Base-by-base conservation (phyloP, 805 yeast species). In the Saccharomycodes ludwigii region DNA sequence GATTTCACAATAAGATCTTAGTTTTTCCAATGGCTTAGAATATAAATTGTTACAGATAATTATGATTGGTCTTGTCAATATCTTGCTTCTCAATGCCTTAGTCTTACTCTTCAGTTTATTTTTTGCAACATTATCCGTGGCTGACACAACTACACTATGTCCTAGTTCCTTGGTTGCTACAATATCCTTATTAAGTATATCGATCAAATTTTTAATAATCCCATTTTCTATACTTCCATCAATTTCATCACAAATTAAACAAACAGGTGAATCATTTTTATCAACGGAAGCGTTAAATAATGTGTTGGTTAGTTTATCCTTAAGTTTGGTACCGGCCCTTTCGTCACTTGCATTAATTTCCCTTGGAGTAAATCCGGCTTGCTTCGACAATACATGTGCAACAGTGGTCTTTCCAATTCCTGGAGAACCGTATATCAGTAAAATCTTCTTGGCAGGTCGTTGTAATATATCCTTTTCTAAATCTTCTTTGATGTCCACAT, bases 351-450 rank as follows among this genome's bases (percentile, higher is more conserved):
- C 95, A 56, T 88, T 88, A 38, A 88, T 67, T 45, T 88, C 98
- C 42, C 79, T 66, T 0, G 80, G 68, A 28, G 74, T 72, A 50
- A 80, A 88, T 0, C 94, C 94, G 24, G 81, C 68, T 40, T 82
- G 94, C 28, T 64, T 66, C 3, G 95, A 91, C 22, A 85, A 66
- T 2, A 84, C 71, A 47, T 86, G 95, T 1, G 88, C 83, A 2
- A 85, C 76, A 0, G 91, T 71, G 0, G 97, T 86, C 49, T 88
- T 88, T 7, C 98, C 98, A 12, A 79, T 65, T 2, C 98, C 98
- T 0, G 95, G 85, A 1, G 95, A 91, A 0, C 98, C 98, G 49
- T 78, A 84, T 8, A 91, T 67, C 24, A 91, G 58, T 14, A 91
- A 49, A 0, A 91, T 64, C 40, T 72, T 77, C 32, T 66, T 66